These are phyloP conservation scores for Neurospora sp. DNA, from an alignment of 495 filamentous ascomycete genomes.

Conservation along the genomic window DNA sequence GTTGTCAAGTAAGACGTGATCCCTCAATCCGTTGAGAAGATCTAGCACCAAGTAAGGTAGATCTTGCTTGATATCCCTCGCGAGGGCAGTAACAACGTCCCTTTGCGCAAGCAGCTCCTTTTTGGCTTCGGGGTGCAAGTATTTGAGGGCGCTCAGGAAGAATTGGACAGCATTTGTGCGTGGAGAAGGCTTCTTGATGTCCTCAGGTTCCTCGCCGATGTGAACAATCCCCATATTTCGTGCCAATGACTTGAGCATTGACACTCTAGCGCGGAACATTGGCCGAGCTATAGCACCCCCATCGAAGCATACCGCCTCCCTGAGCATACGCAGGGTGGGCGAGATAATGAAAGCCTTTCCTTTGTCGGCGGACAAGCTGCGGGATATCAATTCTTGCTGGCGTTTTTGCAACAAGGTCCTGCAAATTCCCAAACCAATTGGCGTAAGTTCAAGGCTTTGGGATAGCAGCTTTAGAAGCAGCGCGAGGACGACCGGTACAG, in stretches of 20 bases:
- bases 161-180: slow-evolving; percentile 66
- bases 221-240: slow-evolving; percentile 46
- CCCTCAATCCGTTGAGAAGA: slow-evolving; percentile 53
- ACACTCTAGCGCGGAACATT: slow-evolving; percentile 57
- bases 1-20: slow-evolving; percentile 57
- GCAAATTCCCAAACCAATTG: slow-evolving; percentile 61
- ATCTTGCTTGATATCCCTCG: slow-evolving; percentile 63
- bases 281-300: slow-evolving; percentile 64
- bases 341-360: slow-evolving; percentile 77
- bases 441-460: slow-evolving; percentile 54
- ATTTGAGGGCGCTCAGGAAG: slow-evolving; percentile 60
- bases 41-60: slow-evolving; percentile 58
- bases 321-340: slow-evolving; percentile 68
- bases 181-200: slow-evolving; percentile 54
- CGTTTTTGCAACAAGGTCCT: slow-evolving; percentile 62
- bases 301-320: slow-evolving; percentile 69
- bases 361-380: slow-evolving; percentile 60
- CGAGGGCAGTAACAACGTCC: slow-evolving; percentile 56
- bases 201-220: slow-evolving; percentile 43
- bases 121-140: slow-evolving; percentile 59
- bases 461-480: slow-evolving; percentile 68
- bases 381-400: slow-evolving; percentile 60
- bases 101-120: slow-evolving; percentile 63
- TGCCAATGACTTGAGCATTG: slow-evolving; percentile 62
- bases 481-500: slow-evolving; percentile 64